Base-by-base conservation (phyloP, 352 stramenopile genomes). In the Phytophthora ohioensis region DNA sequence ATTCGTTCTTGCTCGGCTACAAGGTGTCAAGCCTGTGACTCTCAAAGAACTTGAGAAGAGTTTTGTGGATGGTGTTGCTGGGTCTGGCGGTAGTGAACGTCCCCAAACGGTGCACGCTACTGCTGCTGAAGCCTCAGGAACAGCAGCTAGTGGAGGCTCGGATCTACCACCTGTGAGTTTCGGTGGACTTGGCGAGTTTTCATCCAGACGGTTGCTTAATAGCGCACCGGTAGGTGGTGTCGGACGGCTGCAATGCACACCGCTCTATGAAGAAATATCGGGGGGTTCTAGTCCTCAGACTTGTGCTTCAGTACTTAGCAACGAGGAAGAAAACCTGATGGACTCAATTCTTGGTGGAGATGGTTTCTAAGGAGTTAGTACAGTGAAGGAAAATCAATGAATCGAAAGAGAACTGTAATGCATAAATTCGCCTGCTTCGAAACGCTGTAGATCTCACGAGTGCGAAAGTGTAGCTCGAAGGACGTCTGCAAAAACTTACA, bases 241-340 rank as follows among this genome's bases (percentile, higher is more conserved):
- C 13, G 86, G 88, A 31, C 84, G 78, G 38, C 73, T 94, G n/a
- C 77, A 90, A 42, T 93, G 77, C 61, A 85, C 81, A 30, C 84
- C 84, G 4, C 30, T 65, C 15, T 45, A 58, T 17, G 71, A 66
- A 5, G 68, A 71, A 34, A 15, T 57, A 30, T 62, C 57, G 13
- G 41, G 36, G 31, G 53, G 17, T 35, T 9, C 47, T 7, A 57
- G 66, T 31, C 13, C 64, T 48, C 60, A 57, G 13, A 57, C 67
- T 12, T 70, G 79, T 9, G 60, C 56, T 8, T 84, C 74, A 1
- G 78, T 87, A 52, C 75, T 94, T 17, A 92, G 80, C 66, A 88
- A 92, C 52, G 85, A 95, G 32, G 88, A 95, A 64, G 88, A 95
- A 75, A 92, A 80, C 67, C 69, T 95, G 56, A 95, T 95, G 88